Evolutionary conservation across 2,329 filamentous ascomycete genomes (phyloP), one percentile per base, ranked within the genome.

Genomic region (Diaporthe sp.): DNA sequence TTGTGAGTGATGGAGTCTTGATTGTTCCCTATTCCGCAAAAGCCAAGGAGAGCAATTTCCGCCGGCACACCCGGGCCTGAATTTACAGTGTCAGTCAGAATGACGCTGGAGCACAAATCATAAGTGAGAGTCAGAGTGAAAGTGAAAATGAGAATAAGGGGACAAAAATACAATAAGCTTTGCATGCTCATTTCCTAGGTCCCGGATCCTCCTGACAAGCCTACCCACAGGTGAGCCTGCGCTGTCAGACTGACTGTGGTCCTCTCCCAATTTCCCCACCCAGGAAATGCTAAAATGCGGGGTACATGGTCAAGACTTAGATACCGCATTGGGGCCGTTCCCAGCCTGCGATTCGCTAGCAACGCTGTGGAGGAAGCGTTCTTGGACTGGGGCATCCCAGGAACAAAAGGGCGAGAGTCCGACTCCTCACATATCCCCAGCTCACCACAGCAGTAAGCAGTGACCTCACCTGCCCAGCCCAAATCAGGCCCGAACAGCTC

Each of bases 281-380:
- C 45, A 28, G 30, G n/a, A 52, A 67, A 67, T 38, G 64, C 45
- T 52, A 52, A 67, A 67, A 67, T 67, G 64, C 64, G 64, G 64
- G 64, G 64, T 25, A 52, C 30, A 28, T 25, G 22, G 64, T 38
- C 45, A 40, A 52, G 64, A 35, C 45, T 67, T 28, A 52, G 45
- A 38, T 67, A 52, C 64, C 64, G 64, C 64, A 67, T 67, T 67
- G 64, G 64, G 64, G 64, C 45, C 64, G 13, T 28, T 19, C 64
- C 22, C 28, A 9, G 45, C 45, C 45, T 52, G 8, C 30, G 52
- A 67, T 52, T 67, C 64, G 64, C 64, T 30, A 52, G 45, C n/a
- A 5, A 6, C 3, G 22, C 45, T 12, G 30, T 10, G 64, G 45
- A 28, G 64, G 60, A 66, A n/a, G 13, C 9, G 3, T 4, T 10